Percentiles rank a stretch among this genome's conserved stretches.
phyloP scores from a whole-genome alignment of 768 basidiomycete genomes.

The Tylopilus felleus region DNA sequence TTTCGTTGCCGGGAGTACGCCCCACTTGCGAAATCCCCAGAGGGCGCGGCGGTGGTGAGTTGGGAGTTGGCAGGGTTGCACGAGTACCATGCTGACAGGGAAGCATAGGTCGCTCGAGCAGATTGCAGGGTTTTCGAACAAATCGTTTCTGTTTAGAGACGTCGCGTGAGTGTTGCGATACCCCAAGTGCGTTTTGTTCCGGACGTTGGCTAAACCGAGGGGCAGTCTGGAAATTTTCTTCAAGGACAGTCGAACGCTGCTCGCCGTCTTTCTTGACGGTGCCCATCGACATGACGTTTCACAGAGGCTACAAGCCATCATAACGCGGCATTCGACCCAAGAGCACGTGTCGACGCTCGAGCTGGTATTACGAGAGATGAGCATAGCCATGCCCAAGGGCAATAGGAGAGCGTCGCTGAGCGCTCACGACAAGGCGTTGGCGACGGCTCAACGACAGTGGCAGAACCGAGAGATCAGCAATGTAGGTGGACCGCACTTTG shows the following conservation, averaged over 20 bases:
- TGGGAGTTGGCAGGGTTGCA: not conserved
- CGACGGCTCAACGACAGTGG: slow-evolving; percentile 78
- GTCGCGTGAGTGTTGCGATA: slow-evolving; percentile 62
- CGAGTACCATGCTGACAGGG: not conserved
- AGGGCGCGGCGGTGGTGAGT: slow-evolving; percentile 79
- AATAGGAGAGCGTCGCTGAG: slow-evolving; percentile 10
- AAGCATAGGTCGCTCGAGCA: slow-evolving; percentile 69
- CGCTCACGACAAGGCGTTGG: slow-evolving; percentile 43
- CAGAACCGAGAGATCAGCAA: slow-evolving; percentile 90
- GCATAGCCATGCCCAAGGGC: slow-evolving; percentile 23
- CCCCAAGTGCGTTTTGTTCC: not conserved
- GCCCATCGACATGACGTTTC: slow-evolving; percentile 59
- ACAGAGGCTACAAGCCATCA: slow-evolving; percentile 47
- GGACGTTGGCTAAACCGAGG: not conserved
- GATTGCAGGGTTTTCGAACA: slow-evolving; percentile 72
- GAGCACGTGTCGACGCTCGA: slow-evolving; percentile 42
- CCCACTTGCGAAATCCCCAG: slow-evolving; percentile 77
- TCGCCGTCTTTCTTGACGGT: slow-evolving; percentile 77
- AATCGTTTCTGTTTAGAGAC: slow-evolving; percentile 86
- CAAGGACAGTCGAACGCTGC: slow-evolving; percentile 83
- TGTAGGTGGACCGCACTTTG: slow-evolving; percentile 41
- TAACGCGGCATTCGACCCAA: slow-evolving; percentile 40
- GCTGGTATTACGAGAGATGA: slow-evolving; percentile 41
- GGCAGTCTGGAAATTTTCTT: slow-evolving; percentile 86
- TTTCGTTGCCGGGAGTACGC: slow-evolving; percentile 79